Conservation (phyloP, 2,329 filamentous ascomycete genomes). For the Penicillium sp. region DNA sequence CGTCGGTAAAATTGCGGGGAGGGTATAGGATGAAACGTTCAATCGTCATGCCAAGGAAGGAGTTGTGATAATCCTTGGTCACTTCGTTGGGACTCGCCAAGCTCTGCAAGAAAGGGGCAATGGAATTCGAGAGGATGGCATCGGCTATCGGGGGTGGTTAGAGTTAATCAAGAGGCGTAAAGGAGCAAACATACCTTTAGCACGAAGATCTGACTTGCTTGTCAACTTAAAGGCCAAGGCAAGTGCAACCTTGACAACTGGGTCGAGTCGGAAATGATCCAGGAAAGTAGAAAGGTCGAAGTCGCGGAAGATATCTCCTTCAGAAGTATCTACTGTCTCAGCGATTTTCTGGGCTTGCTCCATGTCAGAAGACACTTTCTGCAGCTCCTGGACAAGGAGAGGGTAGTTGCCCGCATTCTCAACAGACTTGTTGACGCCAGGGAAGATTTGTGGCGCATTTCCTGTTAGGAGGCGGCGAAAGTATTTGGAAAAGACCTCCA, state of each 20-base stretch:
- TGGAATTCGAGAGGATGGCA: slow-evolving; percentile 81
- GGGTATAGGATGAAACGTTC: slow-evolving; percentile 86
- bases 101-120: slow-evolving; percentile 72
- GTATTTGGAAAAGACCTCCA: slow-evolving; percentile 97
- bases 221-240: slow-evolving; percentile 84
- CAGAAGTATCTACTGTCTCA: slow-evolving; percentile 84
- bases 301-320: slow-evolving; percentile 91
- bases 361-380: slow-evolving; percentile 76
- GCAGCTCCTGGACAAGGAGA: slow-evolving; percentile 78
- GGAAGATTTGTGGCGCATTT: slow-evolving; percentile 90
- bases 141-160: slow-evolving; percentile 62
- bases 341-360: slow-evolving; percentile 88
- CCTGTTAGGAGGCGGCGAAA: slow-evolving; percentile 88
- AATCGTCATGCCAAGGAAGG: slow-evolving; percentile 75
- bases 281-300: slow-evolving; percentile 96
- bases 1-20: slow-evolving; percentile 79
- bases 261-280: slow-evolving; percentile 92
- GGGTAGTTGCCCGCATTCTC: slow-evolving; percentile 80
- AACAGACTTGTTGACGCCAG: slow-evolving; percentile 69
- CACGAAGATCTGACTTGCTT: slow-evolving; percentile 77
- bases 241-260: slow-evolving; percentile 81
- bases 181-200: slow-evolving; percentile 67
- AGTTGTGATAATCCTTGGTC: slow-evolving; percentile 64
- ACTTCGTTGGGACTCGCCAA: slow-evolving; percentile 65
- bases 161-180: not conserved